Evolutionary conservation across 805 yeast species (phyloP).

Genomic region (Candida ipomoeae): DNA sequence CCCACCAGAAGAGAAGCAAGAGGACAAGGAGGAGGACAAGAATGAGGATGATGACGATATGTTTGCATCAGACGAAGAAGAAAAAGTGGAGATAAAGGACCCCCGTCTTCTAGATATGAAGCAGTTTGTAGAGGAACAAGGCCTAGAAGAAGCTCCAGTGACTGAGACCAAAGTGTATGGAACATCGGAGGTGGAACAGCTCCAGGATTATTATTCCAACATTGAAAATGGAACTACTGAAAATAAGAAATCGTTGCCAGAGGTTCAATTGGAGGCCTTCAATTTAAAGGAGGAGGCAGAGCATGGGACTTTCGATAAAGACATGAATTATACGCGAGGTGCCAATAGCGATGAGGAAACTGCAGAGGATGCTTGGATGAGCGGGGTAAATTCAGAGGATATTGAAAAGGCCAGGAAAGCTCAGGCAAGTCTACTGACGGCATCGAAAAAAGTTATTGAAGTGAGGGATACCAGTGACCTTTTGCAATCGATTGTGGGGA

Average conservation of each 20-base stretch:
- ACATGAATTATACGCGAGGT: conserved; percentile 52
- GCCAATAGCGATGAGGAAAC: conserved; percentile 30
- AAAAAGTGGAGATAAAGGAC: conserved; percentile 6
- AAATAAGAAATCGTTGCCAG: neutral
- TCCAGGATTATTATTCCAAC: conserved; percentile 24
- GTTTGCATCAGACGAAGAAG: conserved; percentile 30
- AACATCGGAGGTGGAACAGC: conserved; percentile 2
- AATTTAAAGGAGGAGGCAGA: conserved; percentile 52
- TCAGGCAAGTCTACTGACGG: conserved; percentile 4
- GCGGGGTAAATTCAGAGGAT: conserved; percentile 9
- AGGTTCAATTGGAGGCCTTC: conserved; percentile 51
- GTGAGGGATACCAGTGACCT: conserved; percentile 10
- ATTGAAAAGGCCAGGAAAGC: conserved; percentile 37
- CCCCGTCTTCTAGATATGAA: conserved; percentile 13
- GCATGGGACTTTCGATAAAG: conserved; percentile 57
- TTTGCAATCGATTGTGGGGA: conserved; percentile 32
- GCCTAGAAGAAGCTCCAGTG: conserved; percentile 19
- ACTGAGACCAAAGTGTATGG: conserved; percentile 9
- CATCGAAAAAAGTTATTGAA: neutral
- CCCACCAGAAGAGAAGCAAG: neutral
- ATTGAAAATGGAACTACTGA: conserved; percentile 19
- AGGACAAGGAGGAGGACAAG: conserved; percentile 4
- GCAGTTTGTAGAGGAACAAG: conserved; percentile 26
- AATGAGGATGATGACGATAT: conserved; percentile 37
- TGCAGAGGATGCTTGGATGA: conserved; percentile 22